phyloP scores from a whole-genome alignment of 1,284 basidiomycete genomes.

The Pisolithus thermaeus region DNA sequence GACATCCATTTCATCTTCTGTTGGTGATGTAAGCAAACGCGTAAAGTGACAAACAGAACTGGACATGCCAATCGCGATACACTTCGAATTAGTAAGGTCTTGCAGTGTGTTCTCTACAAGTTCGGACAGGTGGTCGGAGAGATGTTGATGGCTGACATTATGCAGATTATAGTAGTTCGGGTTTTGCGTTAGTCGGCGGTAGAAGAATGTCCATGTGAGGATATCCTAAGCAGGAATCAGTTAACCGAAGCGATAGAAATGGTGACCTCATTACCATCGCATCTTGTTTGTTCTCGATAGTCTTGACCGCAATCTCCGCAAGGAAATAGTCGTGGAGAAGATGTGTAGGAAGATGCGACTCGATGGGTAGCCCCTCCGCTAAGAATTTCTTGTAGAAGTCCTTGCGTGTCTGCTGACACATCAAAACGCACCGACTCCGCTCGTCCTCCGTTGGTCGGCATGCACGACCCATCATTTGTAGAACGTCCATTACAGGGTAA shows the following conservation, averaged over 20 bases:
- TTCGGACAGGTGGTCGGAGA: conserved; percentile 94
- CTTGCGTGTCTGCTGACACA: conserved; percentile 96
- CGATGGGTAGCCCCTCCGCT: conserved; percentile 95
- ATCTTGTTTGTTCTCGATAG: conserved; percentile 98
- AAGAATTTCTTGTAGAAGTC: conserved; percentile 99
- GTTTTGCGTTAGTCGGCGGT: conserved; percentile 93
- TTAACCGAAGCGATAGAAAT: conserved; percentile 3
- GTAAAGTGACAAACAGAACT: not conserved
- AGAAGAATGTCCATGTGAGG: conserved; percentile 94
- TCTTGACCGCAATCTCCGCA: conserved; percentile 97
- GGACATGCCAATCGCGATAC: conserved; percentile 81
- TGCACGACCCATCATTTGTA: conserved; percentile 98
- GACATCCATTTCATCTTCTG: conserved; percentile 92
- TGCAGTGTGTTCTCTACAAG: conserved; percentile 90
- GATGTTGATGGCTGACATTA: conserved; percentile 88
- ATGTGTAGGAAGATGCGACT: conserved; percentile 85
- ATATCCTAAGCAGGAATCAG: conserved; percentile 58
- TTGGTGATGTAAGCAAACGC: conserved; percentile 8
- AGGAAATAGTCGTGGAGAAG: conserved; percentile 96
- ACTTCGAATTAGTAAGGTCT: conserved; percentile 92
- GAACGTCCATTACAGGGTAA: conserved; percentile 94
- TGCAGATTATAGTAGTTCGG: conserved; percentile 94
- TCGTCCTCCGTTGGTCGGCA: conserved; percentile 86
- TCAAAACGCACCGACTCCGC: conserved; percentile 86
- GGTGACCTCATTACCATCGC: conserved; percentile 58